Conservation (phyloP, 2,329 filamentous ascomycete genomes). For the Huntiella savannae region DNA sequence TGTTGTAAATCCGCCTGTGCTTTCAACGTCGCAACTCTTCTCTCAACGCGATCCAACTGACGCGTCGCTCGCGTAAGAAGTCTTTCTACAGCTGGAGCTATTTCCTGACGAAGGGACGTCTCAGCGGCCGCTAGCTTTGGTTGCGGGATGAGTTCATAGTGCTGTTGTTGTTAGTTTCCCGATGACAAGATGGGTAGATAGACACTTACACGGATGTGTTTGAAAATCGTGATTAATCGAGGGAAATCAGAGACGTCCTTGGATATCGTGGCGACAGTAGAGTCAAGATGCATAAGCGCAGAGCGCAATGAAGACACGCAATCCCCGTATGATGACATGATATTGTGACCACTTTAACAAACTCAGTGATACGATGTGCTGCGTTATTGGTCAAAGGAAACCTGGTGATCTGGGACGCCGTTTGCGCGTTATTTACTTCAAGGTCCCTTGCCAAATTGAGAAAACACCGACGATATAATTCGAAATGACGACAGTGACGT, state of each 20-base stretch:
- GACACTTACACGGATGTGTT: constrained; percentile 33
- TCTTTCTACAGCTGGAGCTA: constrained; percentile 65
- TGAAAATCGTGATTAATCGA: constrained; percentile 33
- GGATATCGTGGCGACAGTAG: constrained; percentile 37
- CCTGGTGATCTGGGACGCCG: too few species aligned
- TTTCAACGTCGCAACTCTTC: constrained; percentile 66
- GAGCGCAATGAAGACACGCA: constrained; percentile 40
- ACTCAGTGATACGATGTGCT: too few species aligned
- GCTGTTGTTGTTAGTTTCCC: constrained; percentile 76
- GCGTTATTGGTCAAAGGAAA: too few species aligned
- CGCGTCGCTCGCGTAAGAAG: constrained; percentile 67
- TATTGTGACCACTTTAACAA: background rate
- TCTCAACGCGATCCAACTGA: constrained; percentile 63
- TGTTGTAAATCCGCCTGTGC: constrained; percentile 71
- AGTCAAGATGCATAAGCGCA: constrained; percentile 41
- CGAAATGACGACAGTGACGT: background rate
- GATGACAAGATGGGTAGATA: constrained; percentile 33
- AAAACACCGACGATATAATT: too few species aligned
- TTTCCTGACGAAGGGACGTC: constrained; percentile 67
- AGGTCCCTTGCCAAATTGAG: too few species aligned
- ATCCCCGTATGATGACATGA: constrained; percentile 25
- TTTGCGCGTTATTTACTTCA: too few species aligned
- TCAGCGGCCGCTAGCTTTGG: constrained; percentile 66
- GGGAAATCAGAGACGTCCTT: constrained; percentile 39
- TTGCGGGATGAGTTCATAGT: constrained; percentile 85